phyloP scores from a whole-genome alignment of 108 stramenopile species.

The Skeletonema costatum region DNA sequence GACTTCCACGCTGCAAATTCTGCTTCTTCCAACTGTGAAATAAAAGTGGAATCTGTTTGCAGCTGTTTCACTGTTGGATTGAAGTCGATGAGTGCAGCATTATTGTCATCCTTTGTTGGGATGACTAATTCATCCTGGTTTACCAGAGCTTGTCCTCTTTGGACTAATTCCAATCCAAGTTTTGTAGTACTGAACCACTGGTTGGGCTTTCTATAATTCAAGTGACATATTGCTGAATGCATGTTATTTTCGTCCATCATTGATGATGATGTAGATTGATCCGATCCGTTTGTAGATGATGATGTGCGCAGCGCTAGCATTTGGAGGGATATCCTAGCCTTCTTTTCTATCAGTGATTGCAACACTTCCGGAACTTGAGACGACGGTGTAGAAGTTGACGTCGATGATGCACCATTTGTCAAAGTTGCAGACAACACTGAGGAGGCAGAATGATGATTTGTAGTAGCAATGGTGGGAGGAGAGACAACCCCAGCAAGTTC shows the following conservation, averaged over 20 bases:
- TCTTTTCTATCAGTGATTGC: slow-evolving; percentile 46
- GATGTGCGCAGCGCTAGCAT: slow-evolving; percentile 48
- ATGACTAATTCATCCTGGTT: slow-evolving; percentile 3
- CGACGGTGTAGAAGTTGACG: neutral
- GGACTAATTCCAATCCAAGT: slow-evolving; percentile 35
- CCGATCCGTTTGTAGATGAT: neutral
- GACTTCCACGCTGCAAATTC: slow-evolving; percentile 66
- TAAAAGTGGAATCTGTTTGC: slow-evolving; percentile 60
- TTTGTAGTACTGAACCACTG: slow-evolving; percentile 52
- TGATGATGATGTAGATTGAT: neutral
- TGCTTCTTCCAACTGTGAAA: slow-evolving; percentile 54
- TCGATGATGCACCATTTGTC: slow-evolving; percentile 1
- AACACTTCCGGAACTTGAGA: slow-evolving; percentile 30
- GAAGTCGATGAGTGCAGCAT: slow-evolving; percentile 37
- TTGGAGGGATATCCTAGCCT: slow-evolving; percentile 57
- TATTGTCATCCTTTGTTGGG: neutral
- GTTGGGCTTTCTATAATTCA: slow-evolving; percentile 43
- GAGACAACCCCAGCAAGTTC: slow-evolving; percentile 34
- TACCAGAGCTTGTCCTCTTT: slow-evolving; percentile 26
- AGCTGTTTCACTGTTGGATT: slow-evolving; percentile 61
- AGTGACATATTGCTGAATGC: slow-evolving; percentile 59
- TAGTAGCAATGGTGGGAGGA: neutral
- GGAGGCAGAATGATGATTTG: slow-evolving; percentile 6
- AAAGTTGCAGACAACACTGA: slow-evolving; percentile 7
- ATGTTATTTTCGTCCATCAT: neutral